Percentiles rank a stretch among this genome's conserved stretches.
Evolutionary conservation across 805 yeast genomes (phyloP).

Genomic region (Saccharomycopsis oosterbeekiorum): DNA sequence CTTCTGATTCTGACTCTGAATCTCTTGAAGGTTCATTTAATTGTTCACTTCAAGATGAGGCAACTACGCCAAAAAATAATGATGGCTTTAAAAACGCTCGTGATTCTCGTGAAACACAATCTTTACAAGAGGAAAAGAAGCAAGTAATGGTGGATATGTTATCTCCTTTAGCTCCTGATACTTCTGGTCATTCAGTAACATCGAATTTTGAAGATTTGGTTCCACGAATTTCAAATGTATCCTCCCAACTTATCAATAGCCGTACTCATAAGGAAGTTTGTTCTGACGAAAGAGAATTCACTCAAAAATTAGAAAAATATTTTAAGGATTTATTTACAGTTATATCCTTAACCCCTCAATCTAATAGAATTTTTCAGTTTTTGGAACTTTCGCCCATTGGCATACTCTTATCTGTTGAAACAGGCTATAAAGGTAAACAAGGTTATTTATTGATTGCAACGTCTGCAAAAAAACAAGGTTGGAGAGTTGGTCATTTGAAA

Average conservation of each 20-base stretch:
- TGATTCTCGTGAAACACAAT: background rate
- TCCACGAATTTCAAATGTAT: constrained; percentile 8
- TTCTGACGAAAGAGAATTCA: constrained; percentile 21
- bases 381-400: constrained; percentile 87
- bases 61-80: background rate
- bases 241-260: background rate
- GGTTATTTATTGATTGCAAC: constrained; percentile 76
- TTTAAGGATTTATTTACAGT: constrained; percentile 49
- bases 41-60: background rate
- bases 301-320: constrained; percentile 49
- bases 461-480: constrained; percentile 81
- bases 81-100: background rate
- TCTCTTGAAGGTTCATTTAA: background rate
- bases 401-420: constrained; percentile 71
- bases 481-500: constrained; percentile 88
- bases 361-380: constrained; percentile 75
- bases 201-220: constrained; percentile 13
- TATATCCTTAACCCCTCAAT: constrained; percentile 65
- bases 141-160: background rate
- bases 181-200: background rate
- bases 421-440: constrained; percentile 77
- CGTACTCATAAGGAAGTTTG: background rate
- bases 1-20: constrained; percentile 5
- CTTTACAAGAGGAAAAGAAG: background rate
- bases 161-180: background rate